Conservation (phyloP, 2,329 filamentous ascomycete genomes). For the Ophiocordyceps australis region DNA sequence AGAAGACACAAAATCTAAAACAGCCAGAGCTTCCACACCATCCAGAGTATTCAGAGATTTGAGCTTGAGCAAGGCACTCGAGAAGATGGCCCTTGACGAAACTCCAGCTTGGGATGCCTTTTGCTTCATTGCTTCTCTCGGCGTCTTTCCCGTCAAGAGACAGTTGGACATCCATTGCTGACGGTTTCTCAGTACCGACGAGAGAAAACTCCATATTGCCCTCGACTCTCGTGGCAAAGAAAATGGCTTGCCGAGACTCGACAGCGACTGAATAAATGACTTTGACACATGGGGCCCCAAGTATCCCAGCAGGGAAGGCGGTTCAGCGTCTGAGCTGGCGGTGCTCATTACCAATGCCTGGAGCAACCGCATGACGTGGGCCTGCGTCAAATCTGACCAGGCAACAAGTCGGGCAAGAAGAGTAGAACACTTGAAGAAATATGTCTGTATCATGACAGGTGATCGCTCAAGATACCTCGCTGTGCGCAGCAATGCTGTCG, state of each 20-base stretch:
- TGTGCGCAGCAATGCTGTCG: constrained; percentile 51
- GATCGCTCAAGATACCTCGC: constrained; percentile 45
- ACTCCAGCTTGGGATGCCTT: constrained; percentile 30
- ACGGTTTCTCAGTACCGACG: constrained; percentile 68
- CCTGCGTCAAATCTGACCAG: constrained; percentile 45
- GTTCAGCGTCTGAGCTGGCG: constrained; percentile 49
- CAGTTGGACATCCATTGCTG: constrained; percentile 96
- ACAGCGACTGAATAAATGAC: constrained; percentile 64
- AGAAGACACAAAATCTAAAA: constrained; percentile 73
- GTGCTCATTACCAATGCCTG: constrained; percentile 57
- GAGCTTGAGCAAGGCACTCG: constrained; percentile 54
- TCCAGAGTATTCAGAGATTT: constrained; percentile 45
- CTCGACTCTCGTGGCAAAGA: constrained; percentile 44
- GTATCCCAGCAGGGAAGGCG: constrained; percentile 85
- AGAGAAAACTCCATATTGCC: constrained; percentile 69
- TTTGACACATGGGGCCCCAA: constrained; percentile 68
- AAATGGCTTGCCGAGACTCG: constrained; percentile 60
- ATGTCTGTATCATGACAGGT: constrained; percentile 50
- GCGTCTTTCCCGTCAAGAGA: constrained; percentile 73
- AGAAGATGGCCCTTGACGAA: constrained; percentile 46
- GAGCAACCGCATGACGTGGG: constrained; percentile 48
- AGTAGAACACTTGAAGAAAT: constrained; percentile 66
- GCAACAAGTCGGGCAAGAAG: constrained; percentile 63
- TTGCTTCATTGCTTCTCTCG: constrained; percentile 51
- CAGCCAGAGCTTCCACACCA: constrained; percentile 47